Conservation (phyloP, 306 rosid species). For the Vigna reflexopilosa region DNA sequence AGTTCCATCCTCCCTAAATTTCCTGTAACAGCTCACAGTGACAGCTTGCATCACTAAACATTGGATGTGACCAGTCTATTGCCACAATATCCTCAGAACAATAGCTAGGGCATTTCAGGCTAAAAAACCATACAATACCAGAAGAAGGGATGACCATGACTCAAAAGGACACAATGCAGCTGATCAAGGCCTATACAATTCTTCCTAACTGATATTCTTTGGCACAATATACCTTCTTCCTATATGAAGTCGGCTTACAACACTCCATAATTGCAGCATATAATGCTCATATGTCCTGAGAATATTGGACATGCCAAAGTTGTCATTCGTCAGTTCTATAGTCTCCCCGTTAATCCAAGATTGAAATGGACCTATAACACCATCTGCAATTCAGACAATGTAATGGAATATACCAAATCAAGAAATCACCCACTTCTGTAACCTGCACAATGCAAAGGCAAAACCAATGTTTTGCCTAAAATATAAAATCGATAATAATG, state of each 20-base stretch:
- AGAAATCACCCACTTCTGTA: slow-evolving; percentile 50
- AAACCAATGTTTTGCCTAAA: slow-evolving; percentile 40
- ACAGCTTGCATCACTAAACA: slow-evolving; percentile 46
- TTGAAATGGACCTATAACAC: slow-evolving; percentile 58
- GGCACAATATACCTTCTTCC: slow-evolving; percentile 56
- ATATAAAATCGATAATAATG: background rate
- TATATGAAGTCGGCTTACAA: slow-evolving; percentile 48
- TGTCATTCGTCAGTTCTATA: slow-evolving; percentile 55
- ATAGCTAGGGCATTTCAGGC: slow-evolving; percentile 46
- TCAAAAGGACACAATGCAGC: slow-evolving; percentile 52
- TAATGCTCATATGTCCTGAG: slow-evolving; percentile 54
- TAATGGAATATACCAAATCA: slow-evolving; percentile 51
- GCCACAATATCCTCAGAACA: slow-evolving; percentile 47
- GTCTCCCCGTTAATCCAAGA: slow-evolving; percentile 49
- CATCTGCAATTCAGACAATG: slow-evolving; percentile 61
- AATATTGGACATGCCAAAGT: slow-evolving; percentile 51
- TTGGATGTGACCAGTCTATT: slow-evolving; percentile 39
- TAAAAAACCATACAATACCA: slow-evolving; percentile 44
- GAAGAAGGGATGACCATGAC: slow-evolving; percentile 51
- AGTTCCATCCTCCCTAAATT: slow-evolving; percentile 47
- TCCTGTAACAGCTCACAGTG: slow-evolving; percentile 43
- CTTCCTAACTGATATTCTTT: slow-evolving; percentile 54
- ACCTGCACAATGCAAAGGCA: slow-evolving; percentile 53
- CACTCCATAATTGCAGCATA: slow-evolving; percentile 55
- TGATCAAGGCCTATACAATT: slow-evolving; percentile 44